A percentile compares a stretch with the other conserved stretches of the same genome.
These are phyloP conservation scores for Chytriomyces hyalinus DNA, from an alignment of 192 early-diverging fungal genomes.

Conservation along the genomic window DNA sequence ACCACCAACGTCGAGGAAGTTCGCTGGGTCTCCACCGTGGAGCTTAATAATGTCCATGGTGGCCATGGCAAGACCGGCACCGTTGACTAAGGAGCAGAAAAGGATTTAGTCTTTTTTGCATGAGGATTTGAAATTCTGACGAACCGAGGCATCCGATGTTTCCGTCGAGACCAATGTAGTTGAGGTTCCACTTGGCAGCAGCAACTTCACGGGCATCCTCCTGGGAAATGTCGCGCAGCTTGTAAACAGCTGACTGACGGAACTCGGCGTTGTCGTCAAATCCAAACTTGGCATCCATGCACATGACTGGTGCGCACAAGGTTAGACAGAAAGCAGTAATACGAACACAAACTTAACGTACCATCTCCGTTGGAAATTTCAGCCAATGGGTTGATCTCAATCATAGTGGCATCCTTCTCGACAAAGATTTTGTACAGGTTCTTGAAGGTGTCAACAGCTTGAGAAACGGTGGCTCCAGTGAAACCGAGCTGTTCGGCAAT, in stretches of 20 bases:
- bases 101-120: neutral
- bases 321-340: neutral
- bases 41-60: conserved; percentile 99
- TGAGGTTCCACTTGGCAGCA: conserved; percentile 94
- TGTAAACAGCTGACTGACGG: conserved; percentile 90
- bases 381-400: conserved; percentile 98
- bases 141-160: conserved; percentile 91
- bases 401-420: conserved; percentile 94
- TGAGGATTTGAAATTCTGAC: conserved; percentile 13
- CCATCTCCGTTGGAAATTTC: conserved; percentile 86
- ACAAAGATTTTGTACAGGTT: conserved; percentile 95
- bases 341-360: conserved; percentile 18
- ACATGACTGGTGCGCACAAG: conserved; percentile 62
- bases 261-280: conserved; percentile 99
- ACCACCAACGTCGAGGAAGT: conserved; percentile 99
- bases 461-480: conserved; percentile 72
- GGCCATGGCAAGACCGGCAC: conserved; percentile 98
- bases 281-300: conserved; percentile 99
- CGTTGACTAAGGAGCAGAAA: conserved; percentile 70
- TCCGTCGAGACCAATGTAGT: conserved; percentile 99
- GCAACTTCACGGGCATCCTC: conserved; percentile 97
- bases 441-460: conserved; percentile 88
- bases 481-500: conserved; percentile 90
- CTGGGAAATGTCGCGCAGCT: conserved; percentile 88
- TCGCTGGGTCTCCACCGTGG: conserved; percentile 96